Evolutionary conservation across 495 filamentous ascomycete genomes (phyloP).

Genomic region (Pseudomonodictys pantanalensis): DNA sequence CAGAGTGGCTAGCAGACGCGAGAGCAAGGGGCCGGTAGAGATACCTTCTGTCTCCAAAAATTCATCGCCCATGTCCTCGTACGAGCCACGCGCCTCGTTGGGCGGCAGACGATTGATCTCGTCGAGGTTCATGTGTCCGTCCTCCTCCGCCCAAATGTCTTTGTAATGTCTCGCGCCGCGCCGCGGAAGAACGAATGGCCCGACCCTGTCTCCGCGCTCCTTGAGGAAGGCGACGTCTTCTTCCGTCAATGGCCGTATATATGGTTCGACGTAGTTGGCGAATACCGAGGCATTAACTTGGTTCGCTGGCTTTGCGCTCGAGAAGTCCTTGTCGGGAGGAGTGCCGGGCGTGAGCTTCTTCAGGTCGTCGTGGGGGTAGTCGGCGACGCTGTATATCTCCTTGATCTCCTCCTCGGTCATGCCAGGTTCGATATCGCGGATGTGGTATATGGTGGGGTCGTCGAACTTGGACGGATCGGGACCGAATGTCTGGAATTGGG

Average conservation of each 20-base stretch:
- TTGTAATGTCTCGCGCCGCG: slow-evolving; percentile 82
- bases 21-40: slow-evolving; percentile 80
- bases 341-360: slow-evolving; percentile 80
- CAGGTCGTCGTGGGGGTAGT: slow-evolving; percentile 77
- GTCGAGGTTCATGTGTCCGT: slow-evolving; percentile 70
- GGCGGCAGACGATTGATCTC: slow-evolving; percentile 59
- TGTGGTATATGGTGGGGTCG: slow-evolving; percentile 93
- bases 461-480: slow-evolving; percentile 87
- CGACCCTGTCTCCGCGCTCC: slow-evolving; percentile 80
- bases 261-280: slow-evolving; percentile 81
- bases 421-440: slow-evolving; percentile 65
- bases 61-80: slow-evolving; percentile 82
- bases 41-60: slow-evolving; percentile 82
- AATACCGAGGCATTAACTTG: slow-evolving; percentile 92
- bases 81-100: slow-evolving; percentile 78
- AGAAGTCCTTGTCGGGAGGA: slow-evolving; percentile 90
- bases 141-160: slow-evolving; percentile 91
- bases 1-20: slow-evolving; percentile 77
- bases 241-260: slow-evolving; percentile 83
- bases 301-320: slow-evolving; percentile 85
- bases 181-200: slow-evolving; percentile 80
- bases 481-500: slow-evolving; percentile 79
- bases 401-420: slow-evolving; percentile 80
- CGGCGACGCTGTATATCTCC: slow-evolving; percentile 80
- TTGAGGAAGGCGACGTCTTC: slow-evolving; percentile 93